Base-by-base conservation (phyloP, 2,329 filamentous ascomycete species). In the Arthrobotrys pseudoclavata region DNA sequence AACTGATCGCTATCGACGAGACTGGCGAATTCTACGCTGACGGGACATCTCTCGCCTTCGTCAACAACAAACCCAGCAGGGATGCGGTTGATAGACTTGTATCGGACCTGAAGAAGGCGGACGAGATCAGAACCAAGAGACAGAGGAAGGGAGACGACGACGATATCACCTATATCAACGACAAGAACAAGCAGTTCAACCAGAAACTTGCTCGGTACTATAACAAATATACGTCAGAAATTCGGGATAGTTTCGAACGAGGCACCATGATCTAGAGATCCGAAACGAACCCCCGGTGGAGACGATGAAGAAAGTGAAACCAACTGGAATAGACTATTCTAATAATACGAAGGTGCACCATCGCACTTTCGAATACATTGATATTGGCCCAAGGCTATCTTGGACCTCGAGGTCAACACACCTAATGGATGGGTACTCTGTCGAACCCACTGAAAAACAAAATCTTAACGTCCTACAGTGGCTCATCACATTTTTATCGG, bases 181-280 rank as follows among this genome's bases (percentile, higher is more conserved):
- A 97, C 85, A 97, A 99, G 91, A 99, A 99, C 87, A 98, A 98
- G 87, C 94, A 97, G 87, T 99, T 99, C 87, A 99, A 99, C 89
- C 91, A 97, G 86, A 98, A 99, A 86, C 86, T 99, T 84, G 87
- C 91, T 67, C 88, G 96, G 80, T 99, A 98, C 86, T 99, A 99
- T 85, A 96, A 99, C 86, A 97, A 97, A 87, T 99, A 99, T 84
- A 99, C 96, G 53, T 90, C 92, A 34, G 96, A 99, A 84, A 98
- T 99, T 82, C 88, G 96, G 83, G 96, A 99, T 83, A 97, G 92
- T 84, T 99, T 99, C 84, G 96, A 99, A 88, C 89, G 96, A 80
- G 96, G 96, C 18, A 98, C 96, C 2, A 96, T 96, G 88, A 96
- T 98, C 84, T 98, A 83, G 87, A 85, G 24, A 40, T 20, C n/a